Base-by-base conservation (phyloP, 805 yeast genomes). In the Kazachstania martiniae region DNA sequence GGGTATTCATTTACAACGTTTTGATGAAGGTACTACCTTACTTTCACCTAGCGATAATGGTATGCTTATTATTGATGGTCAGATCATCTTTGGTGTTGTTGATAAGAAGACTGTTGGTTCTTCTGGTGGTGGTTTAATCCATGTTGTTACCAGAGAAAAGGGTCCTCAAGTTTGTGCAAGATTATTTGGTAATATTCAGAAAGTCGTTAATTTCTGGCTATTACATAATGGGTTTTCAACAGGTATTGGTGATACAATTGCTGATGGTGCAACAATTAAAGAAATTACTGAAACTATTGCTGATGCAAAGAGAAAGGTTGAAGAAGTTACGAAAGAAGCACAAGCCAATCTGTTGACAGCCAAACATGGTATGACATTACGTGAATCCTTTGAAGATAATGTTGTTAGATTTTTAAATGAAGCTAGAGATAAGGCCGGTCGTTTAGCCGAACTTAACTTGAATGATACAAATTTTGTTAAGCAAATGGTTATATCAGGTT, bases 161-260 rank as follows among this genome's bases (percentile, higher is more conserved):
- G 98, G 98, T 5, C 87, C 96, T 8, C 66, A 73, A 40, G 73
- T 77, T 4, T 85, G 96, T 67, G 91, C 96, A 8, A 79, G 74
- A 47, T 70, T 91, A 51, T 87, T 91, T 52, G 85, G 95, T 55
- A 81, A 83, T 46, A 73, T 89, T 39, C 99, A 91, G 61, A 89
- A 86, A 53, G 93, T 91, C 37, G 95, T 87, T 25, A 91, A 91
- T 61, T 91, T 71, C 59, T 91, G 98, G 99, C 68, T 91, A 39
- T 68, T 91, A 33, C 98, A 93, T 56, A 84, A 83, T 49, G 97
- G 98, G 39, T 91, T 91, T 63, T 89, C 97, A 9, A 93, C 93
- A 48, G 99, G 99, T 72, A 91, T 91, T 61, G 99, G 99, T 68
- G 99, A 91, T 62, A 91, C 98, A 4, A 93, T 91, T 65, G 98